Evolutionary conservation across 2,329 filamentous ascomycete genomes (phyloP), one percentile per base, ranked within the genome.

Genomic region (Botrytis paeoniae): DNA sequence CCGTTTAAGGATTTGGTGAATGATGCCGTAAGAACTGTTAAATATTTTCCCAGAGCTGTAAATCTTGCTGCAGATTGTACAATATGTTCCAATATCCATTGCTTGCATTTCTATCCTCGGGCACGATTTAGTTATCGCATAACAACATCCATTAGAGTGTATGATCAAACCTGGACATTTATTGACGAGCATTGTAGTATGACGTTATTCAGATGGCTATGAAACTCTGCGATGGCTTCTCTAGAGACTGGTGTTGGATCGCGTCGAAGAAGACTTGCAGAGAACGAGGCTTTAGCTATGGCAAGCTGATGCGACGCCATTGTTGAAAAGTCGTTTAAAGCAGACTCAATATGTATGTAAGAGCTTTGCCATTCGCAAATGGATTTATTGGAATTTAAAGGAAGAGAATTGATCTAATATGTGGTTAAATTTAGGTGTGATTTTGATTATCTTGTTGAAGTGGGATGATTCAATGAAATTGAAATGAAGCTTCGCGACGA

Each of bases 91-190:
- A 94, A 83, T 79, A 95, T 91, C 93, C 93, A 97, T 83, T 88
- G 86, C 88, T 95, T 97, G 88, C 93, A 95, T 86, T 89, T 92
- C 94, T 97, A 89, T 84, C 76, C 78, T 81, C 80, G 76, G 73
- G 78, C 77, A 82, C 77, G 76, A 78, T 82, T 82, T 82, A 81
- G 81, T 79, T 78, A 81, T 81, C 80, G 76, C 74, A 74, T 78
- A 73, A 77, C 77, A 69, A 77, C 69, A 77, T 73, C 74, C 74
- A 76, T 75, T 75, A 80, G 79, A 79, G 76, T 80, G 77, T 79
- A 78, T 80, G 77, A 78, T 78, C 80, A 94, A 93, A 96, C 93
- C 93, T 96, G 93, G 86, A 96, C 91, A 85, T 95, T 94, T 85
- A 86, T 84, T 80, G 90, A 87, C 80, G 92, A 93, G 88, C 93